A percentile compares a stretch with the other conserved stretches of the same genome.
These are phyloP conservation scores for Diaporthe australafricana DNA, from an alignment of 2,329 filamentous ascomycete genomes.

Conservation along the genomic window DNA sequence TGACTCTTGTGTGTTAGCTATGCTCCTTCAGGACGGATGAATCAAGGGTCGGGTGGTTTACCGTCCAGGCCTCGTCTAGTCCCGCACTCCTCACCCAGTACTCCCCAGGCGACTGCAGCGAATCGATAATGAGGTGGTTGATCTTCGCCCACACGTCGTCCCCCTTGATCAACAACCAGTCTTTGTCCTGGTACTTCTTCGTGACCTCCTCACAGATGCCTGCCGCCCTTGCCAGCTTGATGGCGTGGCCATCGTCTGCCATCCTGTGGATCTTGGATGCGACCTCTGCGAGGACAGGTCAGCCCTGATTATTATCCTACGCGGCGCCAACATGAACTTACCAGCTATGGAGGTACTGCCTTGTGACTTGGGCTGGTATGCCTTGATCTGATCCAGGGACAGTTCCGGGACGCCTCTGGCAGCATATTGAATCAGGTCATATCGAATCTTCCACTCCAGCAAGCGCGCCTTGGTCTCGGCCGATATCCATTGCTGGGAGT, in stretches of 20 bases:
- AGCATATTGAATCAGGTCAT: slow-evolving; percentile 80
- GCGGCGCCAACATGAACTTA: slow-evolving; percentile 40
- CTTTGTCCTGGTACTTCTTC: slow-evolving; percentile 55
- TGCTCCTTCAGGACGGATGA: neutral
- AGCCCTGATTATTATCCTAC: neutral
- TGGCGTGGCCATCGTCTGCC: slow-evolving; percentile 83
- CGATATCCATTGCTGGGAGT: slow-evolving; percentile 70
- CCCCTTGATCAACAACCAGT: slow-evolving; percentile 64
- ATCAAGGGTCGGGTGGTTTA: slow-evolving; percentile 35
- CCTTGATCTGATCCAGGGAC: slow-evolving; percentile 66
- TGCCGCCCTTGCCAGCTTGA: slow-evolving; percentile 80
- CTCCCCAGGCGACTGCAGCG: slow-evolving; percentile 63
- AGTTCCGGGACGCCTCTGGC: slow-evolving; percentile 74
- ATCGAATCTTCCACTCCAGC: slow-evolving; percentile 84
- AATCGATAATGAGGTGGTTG: slow-evolving; percentile 71
- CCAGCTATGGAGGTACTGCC: slow-evolving; percentile 54
- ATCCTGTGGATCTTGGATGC: slow-evolving; percentile 59
- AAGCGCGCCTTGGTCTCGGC: slow-evolving; percentile 72
- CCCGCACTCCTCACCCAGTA: slow-evolving; percentile 73
- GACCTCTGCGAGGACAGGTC: slow-evolving; percentile 2
- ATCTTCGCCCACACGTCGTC: slow-evolving; percentile 71
- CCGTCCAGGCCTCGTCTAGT: slow-evolving; percentile 74
- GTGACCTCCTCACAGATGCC: slow-evolving; percentile 70
- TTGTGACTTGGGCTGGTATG: slow-evolving; percentile 64
- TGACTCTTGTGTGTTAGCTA: slow-evolving; percentile 9